Percentiles rank a stretch among this genome's conserved stretches.
Conservation (phyloP, 371 early-diverging fungal genomes). For the Saksenaea oblongispora region DNA sequence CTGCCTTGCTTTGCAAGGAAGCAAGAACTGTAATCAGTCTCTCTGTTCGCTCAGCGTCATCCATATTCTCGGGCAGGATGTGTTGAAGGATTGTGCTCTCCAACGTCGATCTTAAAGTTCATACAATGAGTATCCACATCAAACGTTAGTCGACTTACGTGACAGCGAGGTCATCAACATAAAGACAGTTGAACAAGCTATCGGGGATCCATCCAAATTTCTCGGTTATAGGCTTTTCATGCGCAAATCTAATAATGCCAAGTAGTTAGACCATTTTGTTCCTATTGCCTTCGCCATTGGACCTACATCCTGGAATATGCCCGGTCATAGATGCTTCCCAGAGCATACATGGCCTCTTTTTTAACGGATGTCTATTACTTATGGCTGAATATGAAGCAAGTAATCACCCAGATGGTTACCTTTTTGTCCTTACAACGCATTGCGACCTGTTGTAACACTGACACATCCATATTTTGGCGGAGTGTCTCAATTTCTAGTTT, state of each 20-base stretch:
- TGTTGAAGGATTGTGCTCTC: conserved; percentile 38
- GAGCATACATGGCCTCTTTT: conserved; percentile 72
- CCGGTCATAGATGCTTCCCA: conserved; percentile 72
- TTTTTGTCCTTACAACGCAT: conserved; percentile 89
- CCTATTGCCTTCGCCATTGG: not conserved
- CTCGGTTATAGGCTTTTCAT: conserved; percentile 24
- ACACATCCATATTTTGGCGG: conserved; percentile 54
- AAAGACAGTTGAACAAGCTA: conserved; percentile 72
- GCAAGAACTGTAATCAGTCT: conserved; percentile 57
- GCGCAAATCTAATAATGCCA: not conserved
- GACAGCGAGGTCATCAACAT: conserved; percentile 78
- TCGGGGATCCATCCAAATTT: conserved; percentile 87
- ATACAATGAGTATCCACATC: not conserved
- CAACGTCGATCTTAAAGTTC: conserved; percentile 26
- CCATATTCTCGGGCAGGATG: conserved; percentile 42
- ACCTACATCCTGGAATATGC: conserved; percentile 69
- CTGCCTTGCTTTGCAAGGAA: conserved; percentile 50
- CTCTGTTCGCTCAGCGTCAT: conserved; percentile 56
- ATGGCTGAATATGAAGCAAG: not conserved
- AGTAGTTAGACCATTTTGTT: not conserved
- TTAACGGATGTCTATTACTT: conserved; percentile 54
- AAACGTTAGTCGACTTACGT: conserved; percentile 44
- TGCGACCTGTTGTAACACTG: conserved; percentile 65
- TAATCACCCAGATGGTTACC: no score
- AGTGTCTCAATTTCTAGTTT: conserved; percentile 60